phyloP scores from a whole-genome alignment of 345 rosid species.

The Eucalyptus marginata region DNA sequence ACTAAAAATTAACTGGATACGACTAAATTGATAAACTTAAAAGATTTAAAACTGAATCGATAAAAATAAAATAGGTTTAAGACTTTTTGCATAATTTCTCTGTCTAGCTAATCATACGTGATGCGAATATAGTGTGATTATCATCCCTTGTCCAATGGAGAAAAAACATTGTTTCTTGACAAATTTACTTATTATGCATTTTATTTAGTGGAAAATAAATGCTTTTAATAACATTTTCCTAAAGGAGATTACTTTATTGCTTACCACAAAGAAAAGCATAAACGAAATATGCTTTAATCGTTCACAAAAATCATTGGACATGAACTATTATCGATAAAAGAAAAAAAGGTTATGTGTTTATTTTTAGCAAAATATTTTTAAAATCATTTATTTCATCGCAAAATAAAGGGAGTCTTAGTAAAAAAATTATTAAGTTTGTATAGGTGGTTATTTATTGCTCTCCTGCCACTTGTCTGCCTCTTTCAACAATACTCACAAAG shows the following conservation, averaged over 20 bases:
- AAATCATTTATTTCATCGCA: not conserved
- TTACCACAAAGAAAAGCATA: not conserved
- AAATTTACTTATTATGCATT: not conserved
- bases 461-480: not conserved
- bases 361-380: not conserved
- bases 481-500: not conserved
- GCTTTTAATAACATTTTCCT: not conserved
- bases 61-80: too few relatives aligned
- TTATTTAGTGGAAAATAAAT: not conserved
- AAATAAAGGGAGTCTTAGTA: not conserved
- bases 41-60: too few relatives aligned
- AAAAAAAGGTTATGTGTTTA: not conserved
- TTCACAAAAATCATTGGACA: not conserved
- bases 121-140: not conserved
- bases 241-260: not conserved
- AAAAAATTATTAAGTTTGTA: not conserved
- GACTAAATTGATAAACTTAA: too few relatives aligned
- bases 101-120: not conserved
- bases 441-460: not conserved
- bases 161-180: not conserved
- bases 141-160: not conserved
- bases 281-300: not conserved
- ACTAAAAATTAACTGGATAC: too few relatives aligned
- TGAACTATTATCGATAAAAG: not conserved
- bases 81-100: too few relatives aligned